Evolutionary conservation across 176 grass and related monocot genomes (phyloP).

Genomic region (Melocanna baccifera): DNA sequence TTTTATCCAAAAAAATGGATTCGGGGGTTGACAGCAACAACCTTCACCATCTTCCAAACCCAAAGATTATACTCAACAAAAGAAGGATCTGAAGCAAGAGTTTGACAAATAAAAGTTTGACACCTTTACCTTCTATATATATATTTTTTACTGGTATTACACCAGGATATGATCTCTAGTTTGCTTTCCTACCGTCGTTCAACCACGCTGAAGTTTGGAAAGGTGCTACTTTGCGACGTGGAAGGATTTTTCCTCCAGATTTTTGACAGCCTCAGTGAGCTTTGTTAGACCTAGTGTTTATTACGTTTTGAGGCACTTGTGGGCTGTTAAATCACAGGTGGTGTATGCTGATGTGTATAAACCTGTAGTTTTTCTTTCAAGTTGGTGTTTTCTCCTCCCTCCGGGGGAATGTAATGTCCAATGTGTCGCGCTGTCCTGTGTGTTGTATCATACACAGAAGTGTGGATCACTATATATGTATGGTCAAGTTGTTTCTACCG

Average conservation of each 20-base stretch:
- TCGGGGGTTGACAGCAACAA: slow-evolving; percentile 20
- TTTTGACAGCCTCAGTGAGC: slow-evolving; percentile 69
- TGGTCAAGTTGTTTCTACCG: neutral
- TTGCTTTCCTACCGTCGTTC: slow-evolving; percentile 11
- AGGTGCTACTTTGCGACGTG: slow-evolving; percentile 28
- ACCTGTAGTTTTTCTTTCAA: neutral
- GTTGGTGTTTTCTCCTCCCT: slow-evolving; percentile 39
- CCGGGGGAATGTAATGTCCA: slow-evolving; percentile 42
- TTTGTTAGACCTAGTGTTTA: slow-evolving; percentile 32
- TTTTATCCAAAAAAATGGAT: slow-evolving; percentile 30
- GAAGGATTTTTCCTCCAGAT: slow-evolving; percentile 59
- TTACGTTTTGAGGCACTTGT: slow-evolving; percentile 47
- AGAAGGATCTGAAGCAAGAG: slow-evolving; percentile 33
- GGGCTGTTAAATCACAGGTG: slow-evolving; percentile 72
- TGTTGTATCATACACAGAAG: neutral
- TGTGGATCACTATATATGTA: neutral
- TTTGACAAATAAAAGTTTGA: slow-evolving; percentile 1
- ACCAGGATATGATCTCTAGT: slow-evolving; percentile 28
- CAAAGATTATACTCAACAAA: slow-evolving; percentile 55
- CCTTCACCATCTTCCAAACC: slow-evolving; percentile 50
- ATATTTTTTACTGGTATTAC: slow-evolving; percentile 44
- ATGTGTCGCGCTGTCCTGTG: slow-evolving; percentile 5
- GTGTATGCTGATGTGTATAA: slow-evolving; percentile 35
- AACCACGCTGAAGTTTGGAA: slow-evolving; percentile 12
- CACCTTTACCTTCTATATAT: slow-evolving; percentile 2